These are phyloP conservation scores for Boletus edulis DNA, from an alignment of 768 basidiomycete species.

Conservation along the genomic window DNA sequence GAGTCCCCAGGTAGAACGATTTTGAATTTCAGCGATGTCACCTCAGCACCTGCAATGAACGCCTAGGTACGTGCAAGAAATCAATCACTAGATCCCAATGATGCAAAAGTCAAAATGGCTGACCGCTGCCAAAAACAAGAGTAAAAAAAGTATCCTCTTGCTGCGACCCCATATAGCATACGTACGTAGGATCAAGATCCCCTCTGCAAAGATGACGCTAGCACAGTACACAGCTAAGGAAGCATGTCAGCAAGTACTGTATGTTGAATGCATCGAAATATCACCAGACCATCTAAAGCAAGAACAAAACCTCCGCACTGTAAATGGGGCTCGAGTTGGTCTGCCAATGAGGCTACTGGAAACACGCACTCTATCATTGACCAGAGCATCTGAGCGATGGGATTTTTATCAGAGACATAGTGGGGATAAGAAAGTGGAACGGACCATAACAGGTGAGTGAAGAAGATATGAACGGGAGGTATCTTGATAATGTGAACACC, in stretches of 20 bases:
- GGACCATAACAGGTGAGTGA: constrained; percentile 18
- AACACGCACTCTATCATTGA: not conserved
- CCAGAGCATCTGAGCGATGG: constrained; percentile 8
- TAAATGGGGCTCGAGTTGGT: not conserved
- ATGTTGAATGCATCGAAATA: not conserved
- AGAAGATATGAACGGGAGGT: constrained; percentile 22
- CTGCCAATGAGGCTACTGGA: not conserved
- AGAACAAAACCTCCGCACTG: constrained; percentile 21
- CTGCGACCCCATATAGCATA: constrained; percentile 26
- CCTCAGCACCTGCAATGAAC: constrained; percentile 16
- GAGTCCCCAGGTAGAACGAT: constrained; percentile 16
- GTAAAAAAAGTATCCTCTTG: constrained; percentile 11
- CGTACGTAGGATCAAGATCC: constrained; percentile 26
- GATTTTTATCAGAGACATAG: not conserved
- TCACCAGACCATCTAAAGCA: constrained; percentile 17
- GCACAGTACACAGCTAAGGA: constrained; percentile 11
- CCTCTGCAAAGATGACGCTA: constrained; percentile 16
- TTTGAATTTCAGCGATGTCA: constrained; percentile 1
- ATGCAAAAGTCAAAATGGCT: not conserved
- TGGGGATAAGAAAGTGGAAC: not conserved
- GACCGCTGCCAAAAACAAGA: constrained; percentile 19
- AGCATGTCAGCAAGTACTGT: not conserved
- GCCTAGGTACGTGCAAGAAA: not conserved
- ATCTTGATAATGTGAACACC: constrained; percentile 27
- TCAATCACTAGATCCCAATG: not conserved